Conservation (phyloP, 352 stramenopile genomes). For the Phytophthora cryptogea region DNA sequence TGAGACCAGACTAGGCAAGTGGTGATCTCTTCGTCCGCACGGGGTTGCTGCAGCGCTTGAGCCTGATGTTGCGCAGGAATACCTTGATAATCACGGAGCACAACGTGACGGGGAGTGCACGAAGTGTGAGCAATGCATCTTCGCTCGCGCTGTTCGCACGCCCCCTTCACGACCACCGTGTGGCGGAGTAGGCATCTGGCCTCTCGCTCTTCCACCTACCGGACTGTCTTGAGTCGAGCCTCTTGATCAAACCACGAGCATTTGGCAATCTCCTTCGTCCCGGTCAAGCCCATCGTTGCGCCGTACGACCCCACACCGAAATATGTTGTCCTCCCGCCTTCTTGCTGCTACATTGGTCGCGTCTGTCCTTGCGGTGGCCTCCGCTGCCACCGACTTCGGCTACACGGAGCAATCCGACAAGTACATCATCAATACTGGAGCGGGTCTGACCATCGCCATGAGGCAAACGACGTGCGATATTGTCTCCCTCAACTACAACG, state of each 20-base stretch:
- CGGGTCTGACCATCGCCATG: slow-evolving; percentile 40
- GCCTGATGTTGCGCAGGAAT: slow-evolving; percentile 24
- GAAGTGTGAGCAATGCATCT: slow-evolving; percentile 4
- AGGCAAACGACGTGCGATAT: slow-evolving; percentile 46
- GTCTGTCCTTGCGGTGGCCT: slow-evolving; percentile 10
- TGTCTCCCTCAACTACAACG: slow-evolving; percentile 43
- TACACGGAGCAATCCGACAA: slow-evolving; percentile 38
- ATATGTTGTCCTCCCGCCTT: slow-evolving; percentile 23
- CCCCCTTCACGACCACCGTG: slow-evolving; percentile 21
- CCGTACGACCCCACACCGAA: not conserved
- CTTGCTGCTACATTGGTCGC: slow-evolving; percentile 12
- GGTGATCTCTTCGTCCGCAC: not conserved
- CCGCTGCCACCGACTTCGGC: slow-evolving; percentile 33
- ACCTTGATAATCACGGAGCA: slow-evolving; percentile 6
- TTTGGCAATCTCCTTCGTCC: slow-evolving; percentile 10
- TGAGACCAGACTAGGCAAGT: no score
- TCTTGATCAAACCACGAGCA: slow-evolving; percentile 4
- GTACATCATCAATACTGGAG: slow-evolving; percentile 41
- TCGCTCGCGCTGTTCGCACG: slow-evolving; percentile 19
- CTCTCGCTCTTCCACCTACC: slow-evolving; percentile 1
- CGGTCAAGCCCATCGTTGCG: slow-evolving; percentile 4
- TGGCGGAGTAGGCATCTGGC: slow-evolving; percentile 9
- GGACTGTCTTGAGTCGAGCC: not conserved
- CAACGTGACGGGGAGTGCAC: slow-evolving; percentile 7
- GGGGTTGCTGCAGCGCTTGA: slow-evolving; percentile 4